Base-by-base conservation (phyloP, 2,329 filamentous ascomycete species). In the Microthyrium microscopicum region DNA sequence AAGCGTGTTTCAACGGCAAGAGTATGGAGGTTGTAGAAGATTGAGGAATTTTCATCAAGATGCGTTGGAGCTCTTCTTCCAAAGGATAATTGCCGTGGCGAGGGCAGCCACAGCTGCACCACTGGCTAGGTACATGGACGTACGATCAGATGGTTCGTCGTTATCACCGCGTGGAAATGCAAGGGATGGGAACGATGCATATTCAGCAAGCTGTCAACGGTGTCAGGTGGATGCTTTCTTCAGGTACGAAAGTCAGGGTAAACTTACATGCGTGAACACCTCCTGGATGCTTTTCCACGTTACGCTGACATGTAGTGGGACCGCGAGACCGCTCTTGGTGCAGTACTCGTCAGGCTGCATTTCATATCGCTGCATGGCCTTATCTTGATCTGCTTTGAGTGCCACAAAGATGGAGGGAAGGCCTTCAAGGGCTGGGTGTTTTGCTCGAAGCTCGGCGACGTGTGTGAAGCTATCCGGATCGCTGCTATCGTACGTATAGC, bases 391-490 rank as follows among this genome's bases (percentile, higher is more conserved):
- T 3, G 89, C 89, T 56, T 98, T 98, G 38, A 95, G 64, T 0
- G 87, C 89, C 2, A 83, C 82, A 51, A 92, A 98, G 5, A 98
- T 77, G 6, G 82, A 77, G 0, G 89, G 89, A 19, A 98, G 61
- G n/a, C 82, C 75, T 50, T 92, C 80, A 3, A 98, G 68, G 35
- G 89, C 77, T 0, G 83, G 74, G 44, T 87, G 79, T 46, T 76
- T 79, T 35, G 71, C 68, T 27, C 85, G 75, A 31, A 94, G 63
- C 13, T 79, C 70, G 24, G 87, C 79, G 34, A 98, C 83, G 49
- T 95, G 85, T 2, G 79, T 74, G 54, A 98, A 98, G 4, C 83
- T 93, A 53, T 95, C 85, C 0, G 89, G 87, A 40, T 98, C 85
- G 1, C 84, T 91, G 2, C 87, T 95, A 58, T 98, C 89, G 57